Conservation (phyloP, 805 yeast genomes). For the Starmerella powellii region DNA sequence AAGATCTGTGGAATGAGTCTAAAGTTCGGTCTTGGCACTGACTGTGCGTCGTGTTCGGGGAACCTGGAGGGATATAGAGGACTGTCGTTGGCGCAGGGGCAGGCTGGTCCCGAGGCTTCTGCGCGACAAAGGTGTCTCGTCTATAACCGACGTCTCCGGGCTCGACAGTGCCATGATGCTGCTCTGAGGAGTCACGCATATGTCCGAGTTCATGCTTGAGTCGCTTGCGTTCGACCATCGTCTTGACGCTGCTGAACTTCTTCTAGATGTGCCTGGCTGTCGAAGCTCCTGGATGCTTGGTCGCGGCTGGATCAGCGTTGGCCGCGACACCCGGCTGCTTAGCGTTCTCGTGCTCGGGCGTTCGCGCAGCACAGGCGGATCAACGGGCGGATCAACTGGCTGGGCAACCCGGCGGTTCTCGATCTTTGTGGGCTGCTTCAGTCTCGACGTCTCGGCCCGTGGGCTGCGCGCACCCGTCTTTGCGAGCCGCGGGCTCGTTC, state of each 20-base stretch:
- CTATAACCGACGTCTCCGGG: conserved; percentile 2
- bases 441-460: conserved; percentile 1
- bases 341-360: background rate
- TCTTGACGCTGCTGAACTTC: no score
- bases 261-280: background rate
- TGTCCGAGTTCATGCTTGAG: background rate
- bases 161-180: conserved; percentile 1
- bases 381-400: background rate
- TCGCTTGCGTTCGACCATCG: background rate
- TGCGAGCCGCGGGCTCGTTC: no score
- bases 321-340: conserved; percentile 4
- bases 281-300: no score
- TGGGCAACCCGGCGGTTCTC: conserved; percentile 5
- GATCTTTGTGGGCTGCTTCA: conserved; percentile 8
- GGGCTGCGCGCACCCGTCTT: no score
- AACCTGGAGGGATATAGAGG: no score
- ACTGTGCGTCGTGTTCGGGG: no score
- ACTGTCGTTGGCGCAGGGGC: no score
- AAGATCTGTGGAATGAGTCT: no score
- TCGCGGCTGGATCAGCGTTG: conserved; percentile 1
- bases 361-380: background rate
- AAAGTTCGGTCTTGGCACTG: no score
- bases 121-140: conserved; percentile 1
- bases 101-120: no score
- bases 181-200: no score